Evolutionary conservation across 1,284 basidiomycete genomes (phyloP), one percentile per base, ranked within the genome.

Genomic region (Naganishia albida): DNA sequence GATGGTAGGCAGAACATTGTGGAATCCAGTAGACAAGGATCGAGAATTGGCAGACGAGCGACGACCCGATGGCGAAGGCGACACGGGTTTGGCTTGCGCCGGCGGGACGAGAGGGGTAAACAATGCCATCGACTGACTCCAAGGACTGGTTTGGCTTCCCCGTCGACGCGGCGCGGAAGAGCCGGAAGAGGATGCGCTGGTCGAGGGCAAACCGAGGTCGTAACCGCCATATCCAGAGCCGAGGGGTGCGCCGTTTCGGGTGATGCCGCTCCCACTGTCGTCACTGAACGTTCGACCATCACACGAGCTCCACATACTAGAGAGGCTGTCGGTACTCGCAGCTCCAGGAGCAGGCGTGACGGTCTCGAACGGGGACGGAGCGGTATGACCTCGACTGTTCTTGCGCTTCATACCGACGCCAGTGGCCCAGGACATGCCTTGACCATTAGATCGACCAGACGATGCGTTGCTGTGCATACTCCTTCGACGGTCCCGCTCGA

Each of bases 221-320:
- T 56, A 56, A 28, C 54, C 54, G 43, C 54, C 54, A 26, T 56
- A 44, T 44, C 54, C 54, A 26, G 30, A 26, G 16, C 54, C 54
- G 16, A 44, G 40, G 18, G 54, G 26, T 18, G 40, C 28, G 26
- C 40, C 54, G 25, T 43, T 23, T 28, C 43, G 42, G 40, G 23
- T n/a, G n/a, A n/a, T 43, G 15, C 54, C 54, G 26, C 15, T 56
- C 16, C 23, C 26, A 15, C 54, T 56, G 23, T 44, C 62, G n/a
- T 63, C 62, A 43, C 62, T 63, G 34, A 48, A 63, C 38, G 62
- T 63, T 23, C 46, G 52, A 25, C 62, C 62, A 25, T 63, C 62
- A 20, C 51, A 63, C n/a, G 51, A 54, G 30, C 53, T 57, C 54
- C 54, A 56, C 63, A 64, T 57, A 46, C 54, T 64, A 23, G 54